Conservation (phyloP, 2,329 filamentous ascomycete genomes). For the Thielaviopsis musarum region DNA sequence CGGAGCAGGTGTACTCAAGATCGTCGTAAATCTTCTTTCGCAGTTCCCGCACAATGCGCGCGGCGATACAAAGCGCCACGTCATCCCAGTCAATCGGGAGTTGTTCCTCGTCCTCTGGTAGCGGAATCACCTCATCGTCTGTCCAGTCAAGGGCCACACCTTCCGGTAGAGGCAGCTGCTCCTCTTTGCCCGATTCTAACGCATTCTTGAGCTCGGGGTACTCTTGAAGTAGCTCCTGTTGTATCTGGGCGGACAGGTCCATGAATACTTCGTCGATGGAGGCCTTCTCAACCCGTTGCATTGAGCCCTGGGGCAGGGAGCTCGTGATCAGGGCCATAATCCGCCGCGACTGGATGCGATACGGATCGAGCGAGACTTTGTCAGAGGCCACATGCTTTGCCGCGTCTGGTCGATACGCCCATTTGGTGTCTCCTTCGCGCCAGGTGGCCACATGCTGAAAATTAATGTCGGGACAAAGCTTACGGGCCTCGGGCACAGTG, state of each 20-base stretch:
- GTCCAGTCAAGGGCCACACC: conserved; percentile 64
- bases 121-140: conserved; percentile 63
- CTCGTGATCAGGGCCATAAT: conserved; percentile 70
- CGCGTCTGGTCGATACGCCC: conserved; percentile 78
- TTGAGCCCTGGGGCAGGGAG: conserved; percentile 44
- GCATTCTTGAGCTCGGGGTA: conserved; percentile 41
- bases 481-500: conserved; percentile 63
- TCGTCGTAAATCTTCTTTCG: conserved; percentile 50
- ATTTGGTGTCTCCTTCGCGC: conserved; percentile 78
- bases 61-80: conserved; percentile 68
- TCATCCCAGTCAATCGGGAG: conserved; percentile 94
- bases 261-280: conserved; percentile 92
- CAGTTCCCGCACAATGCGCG: conserved; percentile 70
- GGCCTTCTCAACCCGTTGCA: conserved; percentile 77
- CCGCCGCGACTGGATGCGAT: conserved; percentile 66
- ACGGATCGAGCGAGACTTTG: conserved; percentile 90
- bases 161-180: conserved; percentile 53
- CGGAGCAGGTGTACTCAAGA: conserved; percentile 81
- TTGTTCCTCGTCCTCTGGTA: conserved; percentile 59
- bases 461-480: conserved; percentile 69
- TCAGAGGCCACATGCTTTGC: conserved; percentile 65
- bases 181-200: conserved; percentile 46
- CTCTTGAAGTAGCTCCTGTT: conserved; percentile 53
- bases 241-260: conserved; percentile 74
- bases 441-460: conserved; percentile 90